Conservation (phyloP, 179 eudicot genomes). For the Silene vulgaris region DNA sequence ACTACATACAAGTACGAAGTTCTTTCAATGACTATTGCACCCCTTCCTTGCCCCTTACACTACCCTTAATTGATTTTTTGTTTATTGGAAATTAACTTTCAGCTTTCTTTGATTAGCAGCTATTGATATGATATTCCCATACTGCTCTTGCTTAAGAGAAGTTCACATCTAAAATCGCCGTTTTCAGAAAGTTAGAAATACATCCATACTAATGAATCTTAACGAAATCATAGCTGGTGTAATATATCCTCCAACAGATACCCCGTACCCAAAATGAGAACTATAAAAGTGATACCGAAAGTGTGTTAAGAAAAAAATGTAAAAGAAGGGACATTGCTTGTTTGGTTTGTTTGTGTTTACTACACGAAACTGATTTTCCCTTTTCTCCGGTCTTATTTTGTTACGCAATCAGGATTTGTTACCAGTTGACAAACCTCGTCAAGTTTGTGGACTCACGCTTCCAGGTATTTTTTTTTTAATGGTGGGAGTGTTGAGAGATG, state of each 20-base stretch:
- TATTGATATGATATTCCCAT: no score
- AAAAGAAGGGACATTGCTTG: neutral
- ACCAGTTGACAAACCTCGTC: slow-evolving; percentile 78
- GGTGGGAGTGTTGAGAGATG: neutral
- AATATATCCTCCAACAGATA: no score
- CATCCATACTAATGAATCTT: neutral
- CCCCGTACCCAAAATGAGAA: neutral
- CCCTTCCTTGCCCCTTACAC: no score
- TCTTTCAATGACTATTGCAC: no score
- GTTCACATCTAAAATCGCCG: neutral
- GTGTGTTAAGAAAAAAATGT: neutral
- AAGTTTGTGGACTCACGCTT: slow-evolving; percentile 66
- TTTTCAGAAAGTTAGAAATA: neutral
- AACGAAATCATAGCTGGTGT: no score
- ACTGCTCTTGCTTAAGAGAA: no score
- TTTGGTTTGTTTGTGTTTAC: neutral
- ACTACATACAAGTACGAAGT: no score
- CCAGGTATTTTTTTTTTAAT: slow-evolving; percentile 45
- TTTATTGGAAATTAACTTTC: no score
- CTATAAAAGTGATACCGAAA: neutral
- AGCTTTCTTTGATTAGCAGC: no score
- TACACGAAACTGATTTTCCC: neutral
- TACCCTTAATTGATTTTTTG: no score
- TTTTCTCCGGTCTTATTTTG: slow-evolving; percentile 14
- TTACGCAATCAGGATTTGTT: slow-evolving; percentile 45